These are phyloP conservation scores for Entophlyctis luteolus DNA, from an alignment of 192 early-diverging fungal genomes.

Conservation along the genomic window DNA sequence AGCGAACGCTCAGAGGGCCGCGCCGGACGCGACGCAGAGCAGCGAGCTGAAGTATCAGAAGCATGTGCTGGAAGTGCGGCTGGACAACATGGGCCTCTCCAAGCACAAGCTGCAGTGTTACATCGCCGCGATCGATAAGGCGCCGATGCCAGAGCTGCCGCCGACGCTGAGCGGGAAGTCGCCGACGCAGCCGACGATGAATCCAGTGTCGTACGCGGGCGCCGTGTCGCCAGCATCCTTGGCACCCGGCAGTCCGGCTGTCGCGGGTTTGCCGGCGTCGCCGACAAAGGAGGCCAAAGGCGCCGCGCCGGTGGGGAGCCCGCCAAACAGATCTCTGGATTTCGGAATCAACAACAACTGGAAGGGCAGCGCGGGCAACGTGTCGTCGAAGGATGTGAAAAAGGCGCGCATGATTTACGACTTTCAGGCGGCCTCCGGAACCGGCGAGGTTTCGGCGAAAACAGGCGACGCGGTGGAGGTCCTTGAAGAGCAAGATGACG, in stretches of 20 bases:
- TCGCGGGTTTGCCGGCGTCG: background rate
- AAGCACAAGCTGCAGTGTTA: constrained; percentile 34
- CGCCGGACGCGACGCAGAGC: constrained; percentile 26
- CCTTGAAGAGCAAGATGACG: constrained; percentile 45
- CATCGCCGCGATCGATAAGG: constrained; percentile 36
- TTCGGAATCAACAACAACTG: constrained; percentile 4
- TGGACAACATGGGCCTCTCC: constrained; percentile 20
- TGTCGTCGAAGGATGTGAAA: background rate
- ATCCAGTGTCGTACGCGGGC: background rate
- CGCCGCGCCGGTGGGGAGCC: background rate
- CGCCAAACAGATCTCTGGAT: too few relatives aligned
- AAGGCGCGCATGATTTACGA: constrained; percentile 32
- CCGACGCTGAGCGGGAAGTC: constrained; percentile 7
- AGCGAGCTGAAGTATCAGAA: constrained; percentile 37
- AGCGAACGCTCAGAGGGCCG: constrained; percentile 27
- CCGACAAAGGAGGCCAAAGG: background rate
- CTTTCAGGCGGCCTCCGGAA: constrained; percentile 33
- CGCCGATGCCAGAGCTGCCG: constrained; percentile 28
- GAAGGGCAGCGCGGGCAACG: background rate
- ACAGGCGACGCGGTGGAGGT: constrained; percentile 38
- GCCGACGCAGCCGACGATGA: background rate
- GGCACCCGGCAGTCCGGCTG: background rate
- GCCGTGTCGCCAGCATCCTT: background rate
- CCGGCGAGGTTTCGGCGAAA: constrained; percentile 26
- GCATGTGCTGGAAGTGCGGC: constrained; percentile 5